Evolutionary conservation across 2,329 filamentous ascomycete genomes (phyloP).

Genomic region (Sclerotinia subarctica): DNA sequence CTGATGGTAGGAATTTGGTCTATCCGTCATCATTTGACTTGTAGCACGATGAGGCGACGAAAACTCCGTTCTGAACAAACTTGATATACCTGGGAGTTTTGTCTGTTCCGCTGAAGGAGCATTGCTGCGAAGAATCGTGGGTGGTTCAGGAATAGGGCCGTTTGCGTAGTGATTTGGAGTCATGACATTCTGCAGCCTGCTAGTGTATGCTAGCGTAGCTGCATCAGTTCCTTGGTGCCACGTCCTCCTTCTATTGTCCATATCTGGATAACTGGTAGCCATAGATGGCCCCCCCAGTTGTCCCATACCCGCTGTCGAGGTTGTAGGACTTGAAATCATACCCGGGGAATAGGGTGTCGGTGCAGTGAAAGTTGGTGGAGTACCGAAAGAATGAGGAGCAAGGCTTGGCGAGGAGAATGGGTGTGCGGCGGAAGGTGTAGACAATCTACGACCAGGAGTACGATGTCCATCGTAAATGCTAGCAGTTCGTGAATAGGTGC

Average conservation of each 20-base stretch:
- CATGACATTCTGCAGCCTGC: slow-evolving; percentile 71
- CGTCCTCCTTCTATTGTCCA: slow-evolving; percentile 77
- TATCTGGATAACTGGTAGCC: slow-evolving; percentile 57
- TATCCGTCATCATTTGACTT: slow-evolving; percentile 77
- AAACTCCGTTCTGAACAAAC: slow-evolving; percentile 69
- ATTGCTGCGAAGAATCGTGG: slow-evolving; percentile 32
- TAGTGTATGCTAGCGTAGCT: slow-evolving; percentile 51
- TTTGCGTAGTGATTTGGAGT: slow-evolving; percentile 59
- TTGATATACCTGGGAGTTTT: slow-evolving; percentile 84
- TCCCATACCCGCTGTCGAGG: slow-evolving; percentile 51
- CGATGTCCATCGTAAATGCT: slow-evolving; percentile 68
- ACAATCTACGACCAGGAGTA: slow-evolving; percentile 71
- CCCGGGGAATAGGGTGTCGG: slow-evolving; percentile 58
- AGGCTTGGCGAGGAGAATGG: slow-evolving; percentile 63
- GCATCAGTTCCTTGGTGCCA: slow-evolving; percentile 81
- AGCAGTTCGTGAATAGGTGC: slow-evolving; percentile 64
- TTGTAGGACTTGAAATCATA: slow-evolving; percentile 65
- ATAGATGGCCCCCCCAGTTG: slow-evolving; percentile 65
- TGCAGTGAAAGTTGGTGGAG: slow-evolving; percentile 52
- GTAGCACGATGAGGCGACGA: slow-evolving; percentile 62
- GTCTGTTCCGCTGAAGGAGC: slow-evolving; percentile 49
- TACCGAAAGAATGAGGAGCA: slow-evolving; percentile 47
- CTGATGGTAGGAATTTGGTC: slow-evolving; percentile 22
- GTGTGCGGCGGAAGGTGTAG: slow-evolving; percentile 72
- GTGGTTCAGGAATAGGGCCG: slow-evolving; percentile 31